Evolutionary conservation across 768 basidiomycete species (phyloP).

Genomic region (Flagelloscypha sp.): DNA sequence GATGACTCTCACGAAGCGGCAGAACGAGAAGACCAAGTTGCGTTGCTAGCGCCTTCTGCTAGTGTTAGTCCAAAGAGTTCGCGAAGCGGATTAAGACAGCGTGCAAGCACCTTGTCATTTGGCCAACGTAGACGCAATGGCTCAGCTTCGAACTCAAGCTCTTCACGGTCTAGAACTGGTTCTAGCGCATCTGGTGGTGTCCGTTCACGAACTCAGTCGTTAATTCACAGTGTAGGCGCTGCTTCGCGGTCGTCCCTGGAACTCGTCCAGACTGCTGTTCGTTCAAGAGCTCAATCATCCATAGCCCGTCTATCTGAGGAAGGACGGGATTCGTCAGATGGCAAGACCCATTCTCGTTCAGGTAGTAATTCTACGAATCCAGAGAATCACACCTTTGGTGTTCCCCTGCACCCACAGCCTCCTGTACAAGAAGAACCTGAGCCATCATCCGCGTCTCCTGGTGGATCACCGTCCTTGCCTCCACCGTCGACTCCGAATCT

Average conservation of each 20-base stretch:
- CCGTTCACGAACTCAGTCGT: conserved; percentile 56
- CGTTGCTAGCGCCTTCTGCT: conserved; percentile 32
- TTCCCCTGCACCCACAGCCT: no score
- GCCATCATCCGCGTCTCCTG: no score
- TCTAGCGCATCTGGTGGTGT: conserved; percentile 36
- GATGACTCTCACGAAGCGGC: conserved; percentile 48
- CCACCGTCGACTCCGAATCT: no score
- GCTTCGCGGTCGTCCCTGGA: conserved; percentile 57
- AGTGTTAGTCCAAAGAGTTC: conserved; percentile 44
- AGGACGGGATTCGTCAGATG: conserved; percentile 25
- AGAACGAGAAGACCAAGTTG: conserved; percentile 57
- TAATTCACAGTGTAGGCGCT: conserved; percentile 56
- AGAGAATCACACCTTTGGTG: no score
- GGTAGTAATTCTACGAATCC: conserved; percentile 8
- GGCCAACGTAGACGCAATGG: conserved; percentile 24
- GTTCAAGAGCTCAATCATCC: conserved; percentile 58
- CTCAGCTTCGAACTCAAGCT: conserved; percentile 21
- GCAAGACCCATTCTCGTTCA: conserved; percentile 21
- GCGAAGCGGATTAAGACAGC: conserved; percentile 30
- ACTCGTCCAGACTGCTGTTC: conserved; percentile 37
- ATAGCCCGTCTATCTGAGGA: conserved; percentile 61
- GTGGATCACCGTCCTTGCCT: no score
- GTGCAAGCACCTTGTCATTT: conserved; percentile 27
- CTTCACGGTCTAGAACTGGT: conserved; percentile 31
- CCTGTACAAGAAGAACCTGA: no score